Evolutionary conservation across 2,329 filamentous ascomycete genomes (phyloP).

Genomic region (Pseudogymnoascus sp.): DNA sequence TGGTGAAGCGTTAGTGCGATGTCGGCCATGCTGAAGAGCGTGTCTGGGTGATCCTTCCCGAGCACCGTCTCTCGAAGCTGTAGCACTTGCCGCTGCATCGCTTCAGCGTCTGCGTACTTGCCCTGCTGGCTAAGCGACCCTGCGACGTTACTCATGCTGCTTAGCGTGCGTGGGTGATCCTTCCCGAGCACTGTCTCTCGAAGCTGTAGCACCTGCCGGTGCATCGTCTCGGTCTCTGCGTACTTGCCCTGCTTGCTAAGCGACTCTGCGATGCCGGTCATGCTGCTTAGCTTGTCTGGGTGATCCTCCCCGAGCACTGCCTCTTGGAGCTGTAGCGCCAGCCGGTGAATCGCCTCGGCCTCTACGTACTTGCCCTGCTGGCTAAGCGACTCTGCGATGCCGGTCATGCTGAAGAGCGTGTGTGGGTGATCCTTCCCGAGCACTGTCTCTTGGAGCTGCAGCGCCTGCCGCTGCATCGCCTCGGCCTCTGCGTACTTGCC

Average conservation of each 20-base stretch:
- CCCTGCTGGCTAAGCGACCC: neutral
- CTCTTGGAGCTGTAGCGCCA: neutral
- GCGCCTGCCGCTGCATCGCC: too few relatives aligned
- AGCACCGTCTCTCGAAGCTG: slow-evolving; percentile 6
- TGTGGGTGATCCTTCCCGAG: too few relatives aligned
- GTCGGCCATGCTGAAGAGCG: too few relatives aligned
- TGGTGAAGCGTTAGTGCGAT: neutral
- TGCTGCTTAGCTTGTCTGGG: too few relatives aligned
- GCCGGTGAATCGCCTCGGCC: neutral
- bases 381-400: too few relatives aligned
- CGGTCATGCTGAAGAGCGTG: too few relatives aligned
- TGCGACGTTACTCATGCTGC: slow-evolving; percentile 1
- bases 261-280: too few relatives aligned
- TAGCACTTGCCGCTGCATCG: slow-evolving; percentile 16
- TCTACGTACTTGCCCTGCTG: too few relatives aligned
- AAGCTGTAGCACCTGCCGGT: slow-evolving; percentile 13
- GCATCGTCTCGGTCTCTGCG: slow-evolving; percentile 18
- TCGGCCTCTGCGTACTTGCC: too few relatives aligned
- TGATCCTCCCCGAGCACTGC: too few relatives aligned
- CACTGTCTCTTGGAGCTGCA: too few relatives aligned
- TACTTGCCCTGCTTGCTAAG: slow-evolving; percentile 13
- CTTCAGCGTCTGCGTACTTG: slow-evolving; percentile 19
- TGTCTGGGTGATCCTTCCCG: slow-evolving; percentile 16
- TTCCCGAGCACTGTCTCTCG: slow-evolving; percentile 12
- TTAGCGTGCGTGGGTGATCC: slow-evolving; percentile 17